phyloP scores from a whole-genome alignment of 306 rosid genomes.

The Cicer bijugum region DNA sequence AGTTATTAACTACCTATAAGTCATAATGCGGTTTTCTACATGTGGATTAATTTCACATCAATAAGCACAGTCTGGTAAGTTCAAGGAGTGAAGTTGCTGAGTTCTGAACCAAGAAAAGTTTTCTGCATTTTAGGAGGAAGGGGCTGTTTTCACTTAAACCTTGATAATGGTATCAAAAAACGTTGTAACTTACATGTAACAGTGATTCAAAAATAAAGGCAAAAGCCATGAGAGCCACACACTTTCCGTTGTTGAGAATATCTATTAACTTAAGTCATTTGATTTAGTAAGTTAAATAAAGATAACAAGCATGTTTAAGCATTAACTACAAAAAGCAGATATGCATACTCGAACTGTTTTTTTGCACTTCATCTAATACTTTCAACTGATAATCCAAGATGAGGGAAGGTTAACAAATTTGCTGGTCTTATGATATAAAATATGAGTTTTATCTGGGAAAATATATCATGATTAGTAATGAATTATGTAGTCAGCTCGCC shows the following conservation, averaged over 20 bases:
- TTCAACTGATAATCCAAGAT: background rate
- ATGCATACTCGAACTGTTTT: background rate
- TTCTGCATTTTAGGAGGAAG: too few species aligned
- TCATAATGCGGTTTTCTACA: background rate
- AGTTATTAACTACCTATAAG: background rate
- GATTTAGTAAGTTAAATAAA: background rate
- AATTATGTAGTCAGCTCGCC: background rate
- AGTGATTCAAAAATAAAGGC: slow-evolving; percentile 16
- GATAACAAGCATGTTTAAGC: background rate
- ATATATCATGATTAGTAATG: background rate
- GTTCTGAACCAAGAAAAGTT: background rate
- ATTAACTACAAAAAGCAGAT: background rate
- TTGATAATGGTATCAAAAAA: background rate
- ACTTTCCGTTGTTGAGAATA: background rate
- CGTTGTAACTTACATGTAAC: background rate
- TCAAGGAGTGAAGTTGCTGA: background rate
- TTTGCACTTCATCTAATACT: background rate
- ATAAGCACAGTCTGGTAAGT: background rate
- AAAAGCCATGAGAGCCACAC: slow-evolving; percentile 9
- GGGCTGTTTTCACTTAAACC: background rate
- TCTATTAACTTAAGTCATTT: slow-evolving; percentile 9
- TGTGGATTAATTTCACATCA: background rate
- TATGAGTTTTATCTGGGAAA: background rate
- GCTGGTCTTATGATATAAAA: background rate
- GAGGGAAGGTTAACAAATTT: background rate